Evolutionary conservation across 1,139 yeast species (phyloP), one percentile per base, ranked within the genome.

Genomic region (Kazachstania sp.): DNA sequence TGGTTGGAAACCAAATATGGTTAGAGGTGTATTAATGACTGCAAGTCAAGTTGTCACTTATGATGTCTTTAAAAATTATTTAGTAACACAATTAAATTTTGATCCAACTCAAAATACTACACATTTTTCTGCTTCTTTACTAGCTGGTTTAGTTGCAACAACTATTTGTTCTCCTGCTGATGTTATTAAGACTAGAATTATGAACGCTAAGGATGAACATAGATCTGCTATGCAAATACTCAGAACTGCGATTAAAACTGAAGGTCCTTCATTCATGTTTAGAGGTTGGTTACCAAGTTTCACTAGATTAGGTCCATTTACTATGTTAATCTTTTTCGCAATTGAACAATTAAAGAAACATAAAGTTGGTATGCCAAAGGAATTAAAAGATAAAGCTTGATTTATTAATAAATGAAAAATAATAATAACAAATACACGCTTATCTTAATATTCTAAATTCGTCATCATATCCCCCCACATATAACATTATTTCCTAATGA

Each of bases 91-190:
- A 4, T 52, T 79, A 2, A 65, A 70, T 13, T 64, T 82, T 68
- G 81, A 84, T 57, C 79, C 86, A 37, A 68, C 75, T 26, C 75
- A 81, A 47, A 79, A 79, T 54, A 63, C 80, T 0, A 86, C 95
- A 2, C 95, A 86, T 64, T 86, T 87, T 60, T 63, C 81, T 34
- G 86, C 95, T 0, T 81, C 90, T 3, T 70, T 86, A 50, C 63
- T 83, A 52, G 95, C 95, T 0, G 95, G 95, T 12, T 70, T 86
- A 36, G 88, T 86, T 11, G 95, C 95, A 4, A 86, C 95, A 1
- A 87, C 95, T 0, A 84, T 86, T 19, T 87, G 95, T 64, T 84
- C 95, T 1, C 95, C 95, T 0, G 95, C 92, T 9, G 95, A 87
- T 65, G 96, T 87, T 9, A 83, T 87, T 45, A 87, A 86, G 67